A percentile compares a stretch with the other conserved stretches of the same genome.
Evolutionary conservation across 1,139 yeast genomes (phyloP).

Genomic region (Candida buenavistaensis): DNA sequence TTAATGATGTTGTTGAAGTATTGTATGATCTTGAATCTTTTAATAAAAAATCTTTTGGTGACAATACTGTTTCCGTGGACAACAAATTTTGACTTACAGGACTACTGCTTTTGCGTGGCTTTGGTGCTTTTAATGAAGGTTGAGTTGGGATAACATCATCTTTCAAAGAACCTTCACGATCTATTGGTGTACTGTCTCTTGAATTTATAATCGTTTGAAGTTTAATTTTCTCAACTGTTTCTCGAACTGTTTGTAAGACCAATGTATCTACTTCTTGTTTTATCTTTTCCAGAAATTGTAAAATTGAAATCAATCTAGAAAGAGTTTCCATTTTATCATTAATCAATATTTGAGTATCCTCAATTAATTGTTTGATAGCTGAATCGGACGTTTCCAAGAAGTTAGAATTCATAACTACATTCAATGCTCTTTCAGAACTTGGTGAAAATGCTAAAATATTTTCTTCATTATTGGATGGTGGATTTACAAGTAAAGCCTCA

Average conservation of each 20-base stretch:
- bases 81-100: conserved; percentile 33
- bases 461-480: conserved; percentile 43
- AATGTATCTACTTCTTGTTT: conserved; percentile 77
- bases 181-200: conserved; percentile 12
- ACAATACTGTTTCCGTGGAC: conserved; percentile 33
- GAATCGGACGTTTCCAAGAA: conserved; percentile 54
- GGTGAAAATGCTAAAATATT: conserved; percentile 57
- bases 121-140: conserved; percentile 33
- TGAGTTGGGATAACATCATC: conserved; percentile 11
- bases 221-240: conserved; percentile 56
- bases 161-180: neutral
- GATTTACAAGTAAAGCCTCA: conserved; percentile 72
- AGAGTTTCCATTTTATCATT: conserved; percentile 71
- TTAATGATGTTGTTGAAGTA: conserved; percentile 14
- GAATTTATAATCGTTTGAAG: conserved; percentile 32
- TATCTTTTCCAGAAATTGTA: conserved; percentile 77
- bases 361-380: conserved; percentile 61
- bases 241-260: conserved; percentile 65
- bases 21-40: conserved; percentile 14
- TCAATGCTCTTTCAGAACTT: conserved; percentile 64
- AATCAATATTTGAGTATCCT: conserved; percentile 66
- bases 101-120: conserved; percentile 32
- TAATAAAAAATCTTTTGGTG: conserved; percentile 43
- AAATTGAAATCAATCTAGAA: conserved; percentile 72
- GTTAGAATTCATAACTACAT: conserved; percentile 40